Evolutionary conservation across 2,329 filamentous ascomycete species (phyloP), one percentile per base, ranked within the genome.

Genomic region (Venturia oleaginea): DNA sequence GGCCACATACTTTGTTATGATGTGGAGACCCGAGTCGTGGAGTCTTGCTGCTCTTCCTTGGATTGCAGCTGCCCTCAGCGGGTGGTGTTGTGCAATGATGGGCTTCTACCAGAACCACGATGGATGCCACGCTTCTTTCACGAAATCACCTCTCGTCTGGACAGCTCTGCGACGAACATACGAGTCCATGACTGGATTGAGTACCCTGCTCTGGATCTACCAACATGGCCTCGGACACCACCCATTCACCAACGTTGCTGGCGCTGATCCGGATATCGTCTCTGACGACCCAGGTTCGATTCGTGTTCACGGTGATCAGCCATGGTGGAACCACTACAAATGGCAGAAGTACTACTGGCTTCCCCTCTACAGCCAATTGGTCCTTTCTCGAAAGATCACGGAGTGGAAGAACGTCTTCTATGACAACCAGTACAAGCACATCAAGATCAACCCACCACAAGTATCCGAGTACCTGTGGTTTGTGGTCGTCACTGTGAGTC

Each of bases 291-390:
- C 62, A 34, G 62, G 62, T 13, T 27, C 37, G 0, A 38, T 64
- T 8, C 62, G 62, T 40, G 62, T 64, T 10, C 62, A 64, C 34
- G 62, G 32, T 1, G 43, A 64, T 22, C 62, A 64, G 62, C 62
- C 62, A 30, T 64, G 62, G 62, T 59, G 62, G 62, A 32, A 64
- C 34, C 51, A 57, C 24, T 64, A 64, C 51, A 46, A 46, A 15
- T 59, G 46, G 46, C 62, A 64, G 22, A 64, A 64, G 62, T 64
- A 51, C 13, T 64, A 64, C 32, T 64, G 62, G 62, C 48, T 64
- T 17, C 62, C 62, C 30, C 38, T 64, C 3, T 64, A 64, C 62
- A 64, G 62, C 34, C 62, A 64, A 19, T n/a, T 64, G 22, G 51
- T 64, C 1, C 62, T 64, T 10, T 64, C 62, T 17, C 43, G 62